phyloP scores from a whole-genome alignment of 257 asterid genomes.

The Fraxinus pennsylvanica region DNA sequence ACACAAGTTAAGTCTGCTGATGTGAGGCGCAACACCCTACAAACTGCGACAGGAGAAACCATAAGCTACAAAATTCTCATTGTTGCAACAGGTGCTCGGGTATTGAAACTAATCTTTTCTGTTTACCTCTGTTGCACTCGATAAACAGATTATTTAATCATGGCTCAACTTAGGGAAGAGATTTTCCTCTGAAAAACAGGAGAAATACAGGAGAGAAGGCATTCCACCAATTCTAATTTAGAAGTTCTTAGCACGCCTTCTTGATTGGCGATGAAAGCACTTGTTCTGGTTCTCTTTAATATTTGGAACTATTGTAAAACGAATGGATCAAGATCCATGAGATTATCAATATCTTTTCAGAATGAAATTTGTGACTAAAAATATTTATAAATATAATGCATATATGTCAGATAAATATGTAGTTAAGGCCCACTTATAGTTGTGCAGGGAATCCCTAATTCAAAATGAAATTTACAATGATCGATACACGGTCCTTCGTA shows the following conservation, averaged over 20 bases:
- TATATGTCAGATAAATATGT: too few species aligned
- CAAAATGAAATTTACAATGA: too few species aligned
- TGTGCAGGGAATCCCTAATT: too few species aligned
- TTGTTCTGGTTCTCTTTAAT: constrained; percentile 2
- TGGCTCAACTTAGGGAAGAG: neutral
- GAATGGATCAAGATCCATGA: constrained; percentile 1
- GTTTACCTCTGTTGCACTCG: constrained; percentile 21
- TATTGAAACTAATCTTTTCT: constrained; percentile 45
- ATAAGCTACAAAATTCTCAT: constrained; percentile 86
- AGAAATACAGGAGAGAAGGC: neutral
- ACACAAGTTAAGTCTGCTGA: constrained; percentile 83
- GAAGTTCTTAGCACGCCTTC: neutral
- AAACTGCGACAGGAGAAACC: constrained; percentile 81
- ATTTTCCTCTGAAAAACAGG: neutral
- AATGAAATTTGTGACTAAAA: neutral
- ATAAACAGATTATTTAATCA: constrained; percentile 13
- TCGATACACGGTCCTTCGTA: neutral
- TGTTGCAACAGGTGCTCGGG: constrained; percentile 97
- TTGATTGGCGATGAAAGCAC: constrained; percentile 12
- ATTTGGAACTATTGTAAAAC: neutral
- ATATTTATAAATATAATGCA: neutral
- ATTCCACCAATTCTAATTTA: neutral
- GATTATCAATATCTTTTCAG: neutral
- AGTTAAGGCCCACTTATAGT: too few species aligned
- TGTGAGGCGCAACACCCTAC: constrained; percentile 74